Evolutionary conservation across 75 land plant species (phyloP).

Genomic region (Sequoiadendron giganteum): DNA sequence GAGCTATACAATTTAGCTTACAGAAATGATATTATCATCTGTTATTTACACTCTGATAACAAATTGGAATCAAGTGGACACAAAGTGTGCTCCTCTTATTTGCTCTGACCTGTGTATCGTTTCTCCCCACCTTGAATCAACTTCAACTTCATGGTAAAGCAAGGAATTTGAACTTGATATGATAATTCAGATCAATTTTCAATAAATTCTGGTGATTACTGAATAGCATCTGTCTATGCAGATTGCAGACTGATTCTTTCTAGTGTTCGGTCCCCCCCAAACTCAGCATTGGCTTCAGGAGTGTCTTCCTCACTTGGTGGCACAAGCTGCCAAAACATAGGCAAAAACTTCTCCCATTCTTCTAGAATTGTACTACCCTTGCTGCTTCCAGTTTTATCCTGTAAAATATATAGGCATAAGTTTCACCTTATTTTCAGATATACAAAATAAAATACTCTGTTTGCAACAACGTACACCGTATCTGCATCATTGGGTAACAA

Average conservation of each 20-base stretch:
- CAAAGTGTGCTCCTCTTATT: not conserved
- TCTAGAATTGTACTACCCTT: conserved; percentile 64
- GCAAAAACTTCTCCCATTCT: conserved; percentile 86
- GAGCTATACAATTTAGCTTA: not conserved
- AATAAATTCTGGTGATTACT: not conserved
- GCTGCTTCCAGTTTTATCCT: conserved; percentile 94
- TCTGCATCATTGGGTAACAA: not conserved
- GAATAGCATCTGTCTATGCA: conserved; percentile 15
- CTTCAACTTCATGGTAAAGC: not conserved
- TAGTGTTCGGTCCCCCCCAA: conserved; percentile 26
- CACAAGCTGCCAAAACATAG: conserved; percentile 95
- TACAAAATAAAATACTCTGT: not conserved
- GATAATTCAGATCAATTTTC: not conserved
- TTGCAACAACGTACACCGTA: not conserved
- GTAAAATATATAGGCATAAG: conserved; percentile 4
- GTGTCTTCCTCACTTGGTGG: conserved; percentile 99
- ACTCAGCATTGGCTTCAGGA: conserved; percentile 83
- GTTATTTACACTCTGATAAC: not conserved
- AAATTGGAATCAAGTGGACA: not conserved
- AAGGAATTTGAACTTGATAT: not conserved
- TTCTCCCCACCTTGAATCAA: not conserved
- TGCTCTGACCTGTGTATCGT: not conserved
- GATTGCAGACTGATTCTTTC: conserved; percentile 32
- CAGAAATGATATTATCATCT: not conserved
- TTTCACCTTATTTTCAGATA: conserved; percentile 2